Base-by-base conservation (phyloP, 768 basidiomycete species). In the Mycena sanguinolenta region DNA sequence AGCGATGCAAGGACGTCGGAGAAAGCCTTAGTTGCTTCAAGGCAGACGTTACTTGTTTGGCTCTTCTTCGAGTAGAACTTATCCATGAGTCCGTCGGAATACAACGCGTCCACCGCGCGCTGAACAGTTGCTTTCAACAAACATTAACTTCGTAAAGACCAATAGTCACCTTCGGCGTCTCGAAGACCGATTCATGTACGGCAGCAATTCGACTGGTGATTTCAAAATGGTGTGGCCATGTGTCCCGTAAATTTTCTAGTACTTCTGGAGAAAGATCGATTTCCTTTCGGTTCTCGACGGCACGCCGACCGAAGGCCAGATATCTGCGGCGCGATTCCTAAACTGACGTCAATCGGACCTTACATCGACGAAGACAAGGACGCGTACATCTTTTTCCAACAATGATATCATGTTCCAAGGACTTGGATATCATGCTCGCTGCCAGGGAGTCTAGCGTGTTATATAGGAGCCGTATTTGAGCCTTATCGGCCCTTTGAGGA, bases 51-150 rank as follows among this genome's bases (percentile, higher is more conserved):
- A 17, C 63, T 70, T 14, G 57, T 70, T 23, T 64, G 58, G 34
- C 27, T 64, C 38, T 25, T 50, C 9, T 44, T 17, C n/a, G 30
- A 23, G 36, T 69, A 69, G 21, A 50, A 69, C 2, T 58, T 17
- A 50, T 32, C 36, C 67, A 69, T 69, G 25, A 69, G 49, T 16
- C 27, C 67, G 27, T 69, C 67, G 4, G 67, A 63, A 58, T 58
- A 69, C 38, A 69, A 36, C 4, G 25, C 55, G 21, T 63, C 23
- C 14, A 63, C 62, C 8, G 57, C 67, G 19, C 8, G 13, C 67
- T 69, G 34, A 38, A 14, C 14, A 38, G 1, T 0, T 13, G 17
- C n/a, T n/a, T n/a, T n/a, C n/a, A n/a, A n/a, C n/a, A n/a, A n/a
- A n/a, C n/a, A n/a, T n/a, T n/a, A n/a, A n/a, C n/a, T n/a, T n/a